Base-by-base conservation (phyloP, 805 yeast species). In the Zygosaccharomyces siamensis region DNA sequence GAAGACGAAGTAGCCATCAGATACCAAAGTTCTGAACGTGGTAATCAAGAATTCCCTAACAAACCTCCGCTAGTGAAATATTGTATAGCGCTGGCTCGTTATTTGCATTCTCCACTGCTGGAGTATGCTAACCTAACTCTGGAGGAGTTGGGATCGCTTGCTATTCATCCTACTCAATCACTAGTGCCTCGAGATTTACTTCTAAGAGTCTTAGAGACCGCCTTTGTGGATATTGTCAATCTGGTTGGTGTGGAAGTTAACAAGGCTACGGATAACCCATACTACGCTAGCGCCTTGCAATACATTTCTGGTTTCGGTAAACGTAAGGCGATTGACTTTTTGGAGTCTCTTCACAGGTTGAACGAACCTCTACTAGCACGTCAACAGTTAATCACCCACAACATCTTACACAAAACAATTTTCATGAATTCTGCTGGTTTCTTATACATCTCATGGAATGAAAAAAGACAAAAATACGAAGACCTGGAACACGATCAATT, bases 221-320 rank as follows among this genome's bases (percentile, higher is more conserved):
- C 84, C 0, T 84, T 88, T 62, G 97, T 93, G 41, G 99, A 93
- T 68, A 81, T 85, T 51, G 86, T 87, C 11, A 89, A 92, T 65
- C 72, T 88, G 72, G 95, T 87, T 46, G 99, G 99, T 61, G 86
- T 92, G 24, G 97, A 92, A 57, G 83, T 93, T 60, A 92, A 93
- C 60, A 90, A 84, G 53, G 96, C 97, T 6, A 83, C 89, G 5
- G 86, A 86, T 48, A 66, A 65, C 37, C 73, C 81, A 1, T 86
- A 88, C 60, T 69, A 80, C 51, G 87, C 96, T 2, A 78, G 79
- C 30, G 68, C 81, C 45, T 72, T 93, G 52, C 93, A 82, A 27
- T 93, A 78, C 62, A 79, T 93, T 44, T 80, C 95, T 7, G 99
- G 99, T 21, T 75, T 93, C 51, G 99, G 99, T 38, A 95, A 96